Evolutionary conservation across 371 early-diverging fungal species (phyloP).

Genomic region (Cokeromyces recurvatus): DNA sequence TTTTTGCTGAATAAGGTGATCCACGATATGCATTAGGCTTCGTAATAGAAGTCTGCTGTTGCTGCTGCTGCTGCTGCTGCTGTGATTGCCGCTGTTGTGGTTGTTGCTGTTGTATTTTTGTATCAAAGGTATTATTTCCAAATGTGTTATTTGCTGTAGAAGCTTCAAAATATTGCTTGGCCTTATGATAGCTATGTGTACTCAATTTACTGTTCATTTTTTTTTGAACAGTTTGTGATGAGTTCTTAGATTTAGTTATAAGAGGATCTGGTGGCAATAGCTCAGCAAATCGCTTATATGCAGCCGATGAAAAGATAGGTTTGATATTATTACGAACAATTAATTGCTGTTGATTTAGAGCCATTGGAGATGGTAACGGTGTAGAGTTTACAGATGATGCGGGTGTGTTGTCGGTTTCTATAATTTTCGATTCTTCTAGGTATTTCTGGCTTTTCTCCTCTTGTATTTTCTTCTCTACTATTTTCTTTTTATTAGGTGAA

Average conservation of each 20-base stretch:
- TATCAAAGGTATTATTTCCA: too few relatives aligned
- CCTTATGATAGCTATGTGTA: too few relatives aligned
- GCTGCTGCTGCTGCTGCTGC: not conserved
- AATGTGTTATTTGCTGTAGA: slow-evolving; percentile 11
- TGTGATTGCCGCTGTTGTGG: not conserved
- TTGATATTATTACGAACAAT: slow-evolving; percentile 17
- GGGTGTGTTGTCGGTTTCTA: not conserved
- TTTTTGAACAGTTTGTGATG: too few relatives aligned
- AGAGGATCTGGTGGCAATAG: slow-evolving; percentile 20
- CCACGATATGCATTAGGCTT: slow-evolving; percentile 16
- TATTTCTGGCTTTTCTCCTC: slow-evolving; percentile 5
- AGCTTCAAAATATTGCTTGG: too few relatives aligned
- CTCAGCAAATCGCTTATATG: slow-evolving; percentile 26
- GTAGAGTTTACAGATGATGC: not conserved
- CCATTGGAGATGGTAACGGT: too few relatives aligned
- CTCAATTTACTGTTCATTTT: too few relatives aligned
- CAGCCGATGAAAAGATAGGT: slow-evolving; percentile 21
- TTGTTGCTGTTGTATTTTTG: too few relatives aligned
- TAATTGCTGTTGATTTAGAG: slow-evolving; percentile 3
- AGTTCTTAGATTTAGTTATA: slow-evolving; percentile 27
- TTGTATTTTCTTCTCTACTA: slow-evolving; percentile 2
- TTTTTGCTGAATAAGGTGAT: slow-evolving; percentile 11
- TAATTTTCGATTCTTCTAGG: slow-evolving; percentile 1
- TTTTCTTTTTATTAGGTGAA: slow-evolving; percentile 17
- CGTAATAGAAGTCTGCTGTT: not conserved